Conservation (phyloP, 257 asterid species). For the Perilla frutescens region DNA sequence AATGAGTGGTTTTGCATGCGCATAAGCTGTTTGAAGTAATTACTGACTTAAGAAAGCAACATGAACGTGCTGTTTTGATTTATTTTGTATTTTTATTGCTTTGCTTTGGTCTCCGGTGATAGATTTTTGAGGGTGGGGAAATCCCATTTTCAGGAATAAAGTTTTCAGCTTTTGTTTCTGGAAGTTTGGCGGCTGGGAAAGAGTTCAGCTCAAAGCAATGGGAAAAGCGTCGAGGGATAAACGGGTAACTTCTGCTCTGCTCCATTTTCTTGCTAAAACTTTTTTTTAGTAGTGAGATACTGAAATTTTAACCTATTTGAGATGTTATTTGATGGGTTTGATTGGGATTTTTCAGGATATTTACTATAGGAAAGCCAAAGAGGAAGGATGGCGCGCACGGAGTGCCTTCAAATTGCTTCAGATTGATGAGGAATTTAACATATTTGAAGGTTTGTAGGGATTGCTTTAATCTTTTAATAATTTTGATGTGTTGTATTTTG, state of each 20-base stretch:
- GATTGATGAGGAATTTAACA: conserved; percentile 93
- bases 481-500: not conserved
- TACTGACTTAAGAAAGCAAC: conserved; percentile 26
- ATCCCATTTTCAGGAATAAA: conserved; percentile 11
- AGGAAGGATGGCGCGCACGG: conserved; percentile 99
- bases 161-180: conserved; percentile 9
- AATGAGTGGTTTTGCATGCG: conserved; percentile 31
- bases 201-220: conserved; percentile 46
- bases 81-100: not conserved
- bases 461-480: not conserved
- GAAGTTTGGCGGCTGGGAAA: not conserved
- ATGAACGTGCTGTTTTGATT: not conserved
- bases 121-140: not conserved
- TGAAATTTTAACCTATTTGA: not conserved
- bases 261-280: not conserved
- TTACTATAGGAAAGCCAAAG: conserved; percentile 97
- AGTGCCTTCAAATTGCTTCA: conserved; percentile 99
- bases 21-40: conserved; percentile 45
- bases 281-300: not conserved
- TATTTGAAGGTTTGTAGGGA: conserved; percentile 71
- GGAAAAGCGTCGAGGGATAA: conserved; percentile 99
- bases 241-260: conserved; percentile 51
- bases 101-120: conserved; percentile 17
- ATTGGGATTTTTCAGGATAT: conserved; percentile 64
- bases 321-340: conserved; percentile 19